Evolutionary conservation across 108 stramenopile species (phyloP), one percentile per base, ranked within the genome.

Genomic region (Skeletonema tropicum): DNA sequence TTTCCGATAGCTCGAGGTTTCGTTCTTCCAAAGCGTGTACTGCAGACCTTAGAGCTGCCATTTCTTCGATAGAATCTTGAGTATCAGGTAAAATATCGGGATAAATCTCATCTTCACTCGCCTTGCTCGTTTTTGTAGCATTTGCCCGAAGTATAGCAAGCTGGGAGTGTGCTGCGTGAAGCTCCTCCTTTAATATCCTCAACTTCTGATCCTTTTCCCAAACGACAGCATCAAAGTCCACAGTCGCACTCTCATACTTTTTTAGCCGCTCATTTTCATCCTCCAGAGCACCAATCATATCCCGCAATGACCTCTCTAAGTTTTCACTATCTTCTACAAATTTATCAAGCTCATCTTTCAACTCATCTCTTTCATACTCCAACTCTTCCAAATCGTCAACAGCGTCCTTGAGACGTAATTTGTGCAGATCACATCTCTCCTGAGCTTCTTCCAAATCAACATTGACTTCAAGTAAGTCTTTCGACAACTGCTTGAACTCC

Each of bases 341-440:
- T 21, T 57, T 35, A 64, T 74, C 80, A 60, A 60, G 38, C 57
- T 57, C 55, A 2, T 14, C 66, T 26, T 62, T 45, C 19, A 82
- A 60, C 35, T 58, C 60, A 68, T 76, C 62, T 9, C 81, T 39
- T 63, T 82, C 81, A 67, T 32, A 19, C 57, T 82, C 81, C 26
- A 82, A 49, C 31, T 75, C 75, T 42, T 82, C 74, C 30, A 82
- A 46, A 46, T 82, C 74, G 21, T 82, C 81, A 55, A 76, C 81
- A 2, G 81, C 81, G 26, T 82, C 81, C 42, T 68, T 71, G 23
- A 82, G 36, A 31, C 71, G 68, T 12, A 66, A 67, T 25, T 82
- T 61, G 32, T 75, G 67, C 12, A 76, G 31, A 49, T 83, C 81
- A 35, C 81, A 58, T 49, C 72, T 65, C 35, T 76, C 74, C 38